A percentile compares a stretch with the other conserved stretches of the same genome.
Evolutionary conservation across 805 yeast genomes (phyloP).

Genomic region (Grigorovia humatica): DNA sequence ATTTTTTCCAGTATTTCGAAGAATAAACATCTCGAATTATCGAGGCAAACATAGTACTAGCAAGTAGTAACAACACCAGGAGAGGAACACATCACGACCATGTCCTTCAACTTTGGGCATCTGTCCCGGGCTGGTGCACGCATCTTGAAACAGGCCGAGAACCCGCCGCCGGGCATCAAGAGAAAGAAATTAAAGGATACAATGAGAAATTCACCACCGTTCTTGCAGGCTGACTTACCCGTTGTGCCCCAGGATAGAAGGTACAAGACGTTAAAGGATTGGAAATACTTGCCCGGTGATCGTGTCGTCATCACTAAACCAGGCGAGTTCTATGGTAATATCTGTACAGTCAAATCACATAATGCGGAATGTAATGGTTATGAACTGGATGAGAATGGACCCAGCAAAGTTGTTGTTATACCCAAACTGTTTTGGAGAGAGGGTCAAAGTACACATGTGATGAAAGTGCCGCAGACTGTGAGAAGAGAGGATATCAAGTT

Average conservation of each 20-base stretch:
- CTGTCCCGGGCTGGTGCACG: constrained; percentile 32
- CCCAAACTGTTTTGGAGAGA: constrained; percentile 68
- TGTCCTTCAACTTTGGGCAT: constrained; percentile 16
- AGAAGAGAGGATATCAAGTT: constrained; percentile 54
- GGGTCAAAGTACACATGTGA: constrained; percentile 60
- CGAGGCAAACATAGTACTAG: too few relatives aligned
- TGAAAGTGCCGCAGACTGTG: constrained; percentile 57
- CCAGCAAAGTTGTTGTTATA: constrained; percentile 48
- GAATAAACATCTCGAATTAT: neutral
- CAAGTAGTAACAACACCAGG: too few relatives aligned
- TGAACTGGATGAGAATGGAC: constrained; percentile 57
- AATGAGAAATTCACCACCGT: constrained; percentile 28
- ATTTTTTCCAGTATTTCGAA: too few relatives aligned
- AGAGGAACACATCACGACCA: too few relatives aligned
- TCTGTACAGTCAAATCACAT: constrained; percentile 55
- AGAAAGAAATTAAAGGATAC: constrained; percentile 24
- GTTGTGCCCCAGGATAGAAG: constrained; percentile 24
- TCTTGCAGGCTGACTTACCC: constrained; percentile 28
- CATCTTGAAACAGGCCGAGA: constrained; percentile 24
- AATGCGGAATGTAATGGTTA: constrained; percentile 52
- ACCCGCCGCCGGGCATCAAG: constrained; percentile 24
- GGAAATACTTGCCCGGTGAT: constrained; percentile 66
- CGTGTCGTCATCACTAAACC: constrained; percentile 54
- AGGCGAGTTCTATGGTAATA: constrained; percentile 66
- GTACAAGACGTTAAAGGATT: constrained; percentile 37